Base-by-base conservation (phyloP, 2,329 filamentous ascomycete genomes). In the Penicillium olsonii region DNA sequence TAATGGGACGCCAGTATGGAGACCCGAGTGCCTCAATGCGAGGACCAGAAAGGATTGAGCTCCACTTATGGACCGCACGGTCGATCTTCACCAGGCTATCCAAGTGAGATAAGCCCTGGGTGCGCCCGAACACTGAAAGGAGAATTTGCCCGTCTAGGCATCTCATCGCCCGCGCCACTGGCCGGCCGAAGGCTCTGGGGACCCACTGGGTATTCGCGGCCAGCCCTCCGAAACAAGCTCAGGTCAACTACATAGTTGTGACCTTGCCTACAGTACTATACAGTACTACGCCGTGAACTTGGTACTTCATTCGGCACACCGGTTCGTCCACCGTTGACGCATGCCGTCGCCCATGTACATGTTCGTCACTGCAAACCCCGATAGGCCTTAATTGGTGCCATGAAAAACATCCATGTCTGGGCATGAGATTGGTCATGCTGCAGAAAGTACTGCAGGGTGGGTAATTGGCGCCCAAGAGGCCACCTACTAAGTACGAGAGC, bases 71-170 rank as follows among this genome's bases (percentile, higher is more conserved):
- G 50, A 52, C 47, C 48, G 53, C 35, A 8, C 52, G 52, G 58
- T 54, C 56, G 56, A 61, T 57, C 55, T 52, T 55, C 53, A 35
- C 44, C 33, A 45, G 34, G 20, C 44, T 29, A 42, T 50, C 45
- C 56, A 50, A 49, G 48, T 51, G 39, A 56, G 50, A 61, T 59
- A 59, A 60, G 57, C 59, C 54, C 59, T 61, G 58, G 50, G 52
- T 8, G 29, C 29, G 58, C 42, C 49, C 59, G 55, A 48, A 48
- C 42, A 29, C 54, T 48, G 52, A 40, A 57, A 55, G 55, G 55
- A 55, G 54, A 54, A 57, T 56, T 55, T 57, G 26, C 57, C 57
- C 49, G 43, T 53, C 57, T 57, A 56, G 57, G 57, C 54, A 59
- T 52, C 47, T 47, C 55, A 56, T 59, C 54, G 48, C 45, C 48